phyloP scores from a whole-genome alignment of 179 eudicot species.

The Beta lomatogona region DNA sequence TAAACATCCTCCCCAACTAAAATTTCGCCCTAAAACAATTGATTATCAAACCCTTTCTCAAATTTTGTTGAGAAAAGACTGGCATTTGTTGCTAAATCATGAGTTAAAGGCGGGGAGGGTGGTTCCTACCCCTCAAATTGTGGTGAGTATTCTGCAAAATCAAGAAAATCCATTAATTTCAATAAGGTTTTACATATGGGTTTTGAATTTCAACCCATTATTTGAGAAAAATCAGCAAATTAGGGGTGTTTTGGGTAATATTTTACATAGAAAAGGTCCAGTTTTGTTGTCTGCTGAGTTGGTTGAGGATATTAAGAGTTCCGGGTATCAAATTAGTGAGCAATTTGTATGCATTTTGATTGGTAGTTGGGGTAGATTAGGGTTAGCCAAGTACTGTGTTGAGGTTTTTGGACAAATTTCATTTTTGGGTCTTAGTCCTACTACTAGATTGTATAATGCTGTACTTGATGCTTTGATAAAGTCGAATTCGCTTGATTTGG shows the following conservation, averaged over 20 bases:
- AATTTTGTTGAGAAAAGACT: constrained; percentile 68
- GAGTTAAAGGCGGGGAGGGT: constrained; percentile 63
- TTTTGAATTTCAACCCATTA: constrained; percentile 45
- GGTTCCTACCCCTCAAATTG: constrained; percentile 44
- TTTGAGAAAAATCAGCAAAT: constrained; percentile 53
- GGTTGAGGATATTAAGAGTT: constrained; percentile 52
- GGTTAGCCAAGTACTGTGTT: constrained; percentile 77
- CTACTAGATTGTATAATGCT: constrained; percentile 92
- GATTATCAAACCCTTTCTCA: constrained; percentile 58
- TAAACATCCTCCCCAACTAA: constrained; percentile 11
- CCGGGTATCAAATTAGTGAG: constrained; percentile 62
- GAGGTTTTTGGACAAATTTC: constrained; percentile 87
- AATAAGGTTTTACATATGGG: constrained; percentile 79
- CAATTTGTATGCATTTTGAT: constrained; percentile 72
- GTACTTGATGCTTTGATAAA: constrained; percentile 87
- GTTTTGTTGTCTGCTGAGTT: constrained; percentile 65
- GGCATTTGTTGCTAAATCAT: constrained; percentile 77
- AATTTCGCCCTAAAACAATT: constrained; percentile 25
- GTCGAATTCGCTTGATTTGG: constrained; percentile 86
- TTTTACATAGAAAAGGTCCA: constrained; percentile 69
- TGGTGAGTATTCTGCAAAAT: constrained; percentile 76
- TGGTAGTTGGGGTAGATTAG: constrained; percentile 94
- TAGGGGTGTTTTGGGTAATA: constrained; percentile 55
- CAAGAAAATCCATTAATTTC: constrained; percentile 59
- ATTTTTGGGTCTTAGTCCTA: constrained; percentile 66